Conservation (phyloP, 2,329 filamentous ascomycete genomes). For the Trichoderma sp. region DNA sequence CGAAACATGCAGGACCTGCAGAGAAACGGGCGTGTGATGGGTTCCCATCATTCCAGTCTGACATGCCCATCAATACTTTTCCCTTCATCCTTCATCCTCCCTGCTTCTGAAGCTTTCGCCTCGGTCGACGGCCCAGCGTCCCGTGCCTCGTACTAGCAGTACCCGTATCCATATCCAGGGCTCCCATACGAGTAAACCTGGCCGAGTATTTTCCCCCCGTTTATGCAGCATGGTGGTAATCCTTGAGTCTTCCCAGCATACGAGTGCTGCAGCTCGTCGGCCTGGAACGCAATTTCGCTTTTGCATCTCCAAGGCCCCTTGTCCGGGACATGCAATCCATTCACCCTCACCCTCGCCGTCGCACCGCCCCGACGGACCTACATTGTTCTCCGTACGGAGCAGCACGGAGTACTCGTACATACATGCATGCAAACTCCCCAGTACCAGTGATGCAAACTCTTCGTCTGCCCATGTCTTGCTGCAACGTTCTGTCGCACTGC, state of each 20-base stretch:
- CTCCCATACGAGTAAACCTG: not conserved
- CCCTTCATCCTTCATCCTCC: not conserved
- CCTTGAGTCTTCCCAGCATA: not conserved
- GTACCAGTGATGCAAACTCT: not conserved
- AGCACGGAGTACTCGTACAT: not conserved
- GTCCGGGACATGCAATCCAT: slow-evolving; percentile 2
- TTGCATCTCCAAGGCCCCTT: slow-evolving; percentile 4
- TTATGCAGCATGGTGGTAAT: slow-evolving; percentile 10
- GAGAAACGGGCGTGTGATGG: slow-evolving; percentile 9
- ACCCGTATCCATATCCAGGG: not conserved
- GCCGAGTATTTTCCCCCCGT: not conserved
- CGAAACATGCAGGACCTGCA: not conserved
- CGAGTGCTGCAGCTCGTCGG: not conserved
- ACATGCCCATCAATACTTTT: not conserved
- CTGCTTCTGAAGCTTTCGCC: not conserved
- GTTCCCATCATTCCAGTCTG: slow-evolving; percentile 6
- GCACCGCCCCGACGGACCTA: slow-evolving; percentile 5
- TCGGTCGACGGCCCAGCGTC: not conserved
- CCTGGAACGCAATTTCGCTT: slow-evolving; percentile 13
- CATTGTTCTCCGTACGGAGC: not conserved
- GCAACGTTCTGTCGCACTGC: slow-evolving; percentile 7
- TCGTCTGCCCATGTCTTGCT: not conserved
- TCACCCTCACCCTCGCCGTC: not conserved
- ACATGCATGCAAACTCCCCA: not conserved
- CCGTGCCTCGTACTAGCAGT: not conserved